Conservation (phyloP, 192 early-diverging fungal species). For the Entomortierella beljakovae region DNA sequence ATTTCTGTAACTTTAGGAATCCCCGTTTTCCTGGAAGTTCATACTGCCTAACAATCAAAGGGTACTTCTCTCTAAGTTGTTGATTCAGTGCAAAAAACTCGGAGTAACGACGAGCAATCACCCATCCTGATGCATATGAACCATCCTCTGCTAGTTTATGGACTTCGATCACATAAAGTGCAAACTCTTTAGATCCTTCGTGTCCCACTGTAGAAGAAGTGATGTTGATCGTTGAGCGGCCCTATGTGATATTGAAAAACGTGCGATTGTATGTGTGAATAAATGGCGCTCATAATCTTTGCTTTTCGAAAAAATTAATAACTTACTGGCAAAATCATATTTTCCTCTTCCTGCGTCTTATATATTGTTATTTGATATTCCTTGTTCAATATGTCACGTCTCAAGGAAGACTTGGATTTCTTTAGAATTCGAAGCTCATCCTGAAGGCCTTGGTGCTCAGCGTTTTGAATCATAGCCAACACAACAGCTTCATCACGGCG, state of each 20-base stretch:
- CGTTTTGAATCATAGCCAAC: constrained; percentile 71
- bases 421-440: constrained; percentile 74
- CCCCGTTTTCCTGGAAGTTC: constrained; percentile 85
- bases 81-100: constrained; percentile 90
- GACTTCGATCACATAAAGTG: constrained; percentile 77
- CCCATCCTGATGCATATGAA: constrained; percentile 73
- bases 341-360: constrained; percentile 67
- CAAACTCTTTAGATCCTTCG: constrained; percentile 65
- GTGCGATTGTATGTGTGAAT: background rate
- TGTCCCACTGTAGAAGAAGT: constrained; percentile 62
- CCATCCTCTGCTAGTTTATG: constrained; percentile 68
- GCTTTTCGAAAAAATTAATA: background rate
- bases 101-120: constrained; percentile 82
- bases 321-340: constrained; percentile 66
- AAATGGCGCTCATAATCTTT: background rate
- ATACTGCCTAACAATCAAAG: constrained; percentile 64
- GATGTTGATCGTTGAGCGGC: constrained; percentile 61
- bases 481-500: constrained; percentile 77
- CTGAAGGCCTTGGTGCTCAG: constrained; percentile 58
- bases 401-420: constrained; percentile 65
- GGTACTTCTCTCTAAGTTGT: constrained; percentile 66
- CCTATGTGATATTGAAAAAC: constrained; percentile 33
- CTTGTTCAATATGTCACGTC: constrained; percentile 67
- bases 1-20: constrained; percentile 71
- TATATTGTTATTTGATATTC: constrained; percentile 75